A percentile compares a stretch with the other conserved stretches of the same genome.
Conservation (phyloP, 2,329 filamentous ascomycete genomes). For the Aspergillus flavus region DNA sequence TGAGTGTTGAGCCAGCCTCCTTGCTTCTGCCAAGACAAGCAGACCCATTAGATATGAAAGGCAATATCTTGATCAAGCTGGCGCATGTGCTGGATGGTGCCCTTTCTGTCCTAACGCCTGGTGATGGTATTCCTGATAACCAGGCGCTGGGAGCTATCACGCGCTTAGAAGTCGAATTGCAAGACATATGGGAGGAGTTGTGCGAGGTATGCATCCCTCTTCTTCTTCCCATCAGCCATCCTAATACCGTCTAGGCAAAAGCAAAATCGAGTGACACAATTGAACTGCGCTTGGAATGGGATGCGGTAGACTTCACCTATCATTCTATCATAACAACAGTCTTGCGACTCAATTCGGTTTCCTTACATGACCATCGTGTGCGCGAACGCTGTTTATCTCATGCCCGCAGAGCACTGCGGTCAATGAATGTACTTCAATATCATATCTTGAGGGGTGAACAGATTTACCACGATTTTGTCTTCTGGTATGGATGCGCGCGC, state of each 20-base stretch:
- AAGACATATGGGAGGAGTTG: slow-evolving; percentile 4
- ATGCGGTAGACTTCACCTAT: slow-evolving; percentile 5
- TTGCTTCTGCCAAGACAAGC: not conserved
- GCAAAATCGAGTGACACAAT: not conserved
- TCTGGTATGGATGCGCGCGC: not conserved
- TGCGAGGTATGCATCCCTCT: not conserved
- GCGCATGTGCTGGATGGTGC: slow-evolving; percentile 2
- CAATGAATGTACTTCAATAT: not conserved
- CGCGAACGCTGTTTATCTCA: slow-evolving; percentile 1
- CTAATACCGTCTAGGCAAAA: not conserved
- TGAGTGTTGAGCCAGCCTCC: not conserved
- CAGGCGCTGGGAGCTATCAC: not conserved
- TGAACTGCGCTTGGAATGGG: slow-evolving; percentile 3
- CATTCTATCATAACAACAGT: slow-evolving; percentile 5
- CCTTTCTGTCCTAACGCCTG: not conserved
- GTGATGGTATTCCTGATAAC: not conserved
- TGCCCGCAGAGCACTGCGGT: not conserved
- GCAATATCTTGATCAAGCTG: not conserved
- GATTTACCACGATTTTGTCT: not conserved
- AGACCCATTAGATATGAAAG: not conserved
- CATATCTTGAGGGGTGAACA: not conserved
- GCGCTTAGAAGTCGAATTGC: not conserved
- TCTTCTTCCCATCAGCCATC: not conserved
- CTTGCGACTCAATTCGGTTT: slow-evolving; percentile 5
- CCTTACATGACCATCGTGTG: slow-evolving; percentile 1